Base-by-base conservation (phyloP, 768 basidiomycete species). In the Psilocybe azurescens region DNA sequence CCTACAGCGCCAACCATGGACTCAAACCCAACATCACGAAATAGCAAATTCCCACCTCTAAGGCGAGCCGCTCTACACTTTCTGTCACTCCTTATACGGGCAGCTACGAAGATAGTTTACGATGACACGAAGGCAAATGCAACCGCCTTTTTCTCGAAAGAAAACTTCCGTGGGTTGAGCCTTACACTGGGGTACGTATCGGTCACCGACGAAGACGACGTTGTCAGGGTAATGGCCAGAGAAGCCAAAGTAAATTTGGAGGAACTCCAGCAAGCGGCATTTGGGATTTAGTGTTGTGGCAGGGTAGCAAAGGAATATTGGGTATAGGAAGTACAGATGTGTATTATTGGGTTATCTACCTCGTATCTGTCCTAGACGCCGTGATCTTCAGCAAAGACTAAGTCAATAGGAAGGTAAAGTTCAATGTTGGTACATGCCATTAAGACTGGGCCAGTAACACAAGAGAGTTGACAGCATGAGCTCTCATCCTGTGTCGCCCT, bases 291-390 rank as follows among this genome's bases (percentile, higher is more conserved):
- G 71, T 61, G 24, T 51, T 20, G 28, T 28, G 38, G 14, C 48
- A 10, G 60, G 54, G 33, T 36, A 36, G 33, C 7, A 36, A 36
- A n/a, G 46, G 50, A 49, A n/a, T 60, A 63, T 32, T 53, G 13
- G 30, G 28, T 28, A 32, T 6, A 51, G 44, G 24, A 29, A 58
- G 29, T 53, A 60, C 33, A 39, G 53, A n/a, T 44, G 41, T 44
- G 41, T 44, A 44, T 44, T 13, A 44, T 44, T 36, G 58, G 49
- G 64, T 44, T 85, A 74, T 86, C 68, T 78, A 82, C 92, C 91
- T 84, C 94, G 93, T 94, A 96, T 95, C 94, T 96, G 94, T 96
- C 94, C 86, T 89, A 90, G 80, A 80, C 78, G 79, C 78, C 77
- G 87, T 78, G 65, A 70, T 78, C 84, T 91, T 71, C 61, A 75